phyloP scores from a whole-genome alignment of 2,329 filamentous ascomycete species.

The Pseudocercospora fuligena region DNA sequence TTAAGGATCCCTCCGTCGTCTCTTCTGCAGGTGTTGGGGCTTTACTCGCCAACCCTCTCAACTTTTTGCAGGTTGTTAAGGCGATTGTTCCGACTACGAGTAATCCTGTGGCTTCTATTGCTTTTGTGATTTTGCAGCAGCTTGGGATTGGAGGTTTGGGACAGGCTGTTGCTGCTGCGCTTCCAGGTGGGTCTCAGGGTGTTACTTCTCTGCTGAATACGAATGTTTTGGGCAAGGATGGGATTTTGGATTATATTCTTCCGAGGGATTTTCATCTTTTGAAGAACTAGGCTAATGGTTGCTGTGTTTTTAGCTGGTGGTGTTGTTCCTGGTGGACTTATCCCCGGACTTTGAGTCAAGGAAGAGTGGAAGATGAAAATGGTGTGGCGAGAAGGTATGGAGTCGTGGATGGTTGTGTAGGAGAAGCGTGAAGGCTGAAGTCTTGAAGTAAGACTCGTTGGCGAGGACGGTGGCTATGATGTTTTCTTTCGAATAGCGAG shows the following conservation, averaged over 20 bases:
- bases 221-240: neutral
- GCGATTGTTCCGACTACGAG: conserved; percentile 6
- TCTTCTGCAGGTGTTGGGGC: conserved; percentile 4
- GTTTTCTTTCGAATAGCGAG: too few species aligned
- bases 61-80: conserved; percentile 12
- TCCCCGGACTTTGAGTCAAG: too few species aligned
- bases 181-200: conserved; percentile 2
- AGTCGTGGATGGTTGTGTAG: too few species aligned
- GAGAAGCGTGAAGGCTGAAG: too few species aligned
- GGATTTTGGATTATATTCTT: neutral
- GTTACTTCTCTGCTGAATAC: neutral
- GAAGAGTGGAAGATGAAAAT: too few species aligned
- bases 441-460: too few species aligned
- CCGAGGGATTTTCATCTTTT: neutral
- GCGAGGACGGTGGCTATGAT: too few species aligned
- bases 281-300: too few species aligned
- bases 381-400: too few species aligned
- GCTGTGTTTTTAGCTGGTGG: too few species aligned
- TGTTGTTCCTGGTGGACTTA: too few species aligned
- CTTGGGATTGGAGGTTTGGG: conserved; percentile 15
- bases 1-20: conserved; percentile 15
- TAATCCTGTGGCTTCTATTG: conserved; percentile 13
- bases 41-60: conserved; percentile 20
- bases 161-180: neutral
- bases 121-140: conserved; percentile 19